These are phyloP conservation scores for Thyridium curvatum DNA, from an alignment of 2,329 filamentous ascomycete species.

Conservation along the genomic window DNA sequence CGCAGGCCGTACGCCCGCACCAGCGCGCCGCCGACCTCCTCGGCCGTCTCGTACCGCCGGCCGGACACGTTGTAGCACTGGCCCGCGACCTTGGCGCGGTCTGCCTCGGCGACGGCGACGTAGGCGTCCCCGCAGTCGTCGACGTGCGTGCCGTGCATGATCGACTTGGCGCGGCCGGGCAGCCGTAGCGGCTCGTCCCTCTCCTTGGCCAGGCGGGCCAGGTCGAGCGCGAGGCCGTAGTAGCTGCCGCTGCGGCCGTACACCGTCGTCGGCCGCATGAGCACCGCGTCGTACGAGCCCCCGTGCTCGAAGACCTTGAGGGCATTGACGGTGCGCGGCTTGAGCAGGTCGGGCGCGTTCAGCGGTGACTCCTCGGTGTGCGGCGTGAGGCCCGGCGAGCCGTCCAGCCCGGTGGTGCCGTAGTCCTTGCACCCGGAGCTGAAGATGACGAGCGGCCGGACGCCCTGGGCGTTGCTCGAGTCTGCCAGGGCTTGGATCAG, in stretches of 20 bases:
- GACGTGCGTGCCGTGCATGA: conserved; percentile 40
- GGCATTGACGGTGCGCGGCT: conserved; percentile 23
- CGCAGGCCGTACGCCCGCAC: conserved; percentile 31
- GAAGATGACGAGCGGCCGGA: conserved; percentile 34
- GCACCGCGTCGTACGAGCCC: conserved; percentile 32
- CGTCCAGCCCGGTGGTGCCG: conserved; percentile 26
- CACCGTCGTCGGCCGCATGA: conserved; percentile 39
- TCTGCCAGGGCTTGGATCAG: conserved; percentile 26
- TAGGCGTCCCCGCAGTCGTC: conserved; percentile 45
- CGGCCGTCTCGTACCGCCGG: conserved; percentile 34
- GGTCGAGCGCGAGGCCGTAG: conserved; percentile 31
- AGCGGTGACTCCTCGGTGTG: conserved; percentile 36
- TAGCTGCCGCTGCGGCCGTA: conserved; percentile 39
- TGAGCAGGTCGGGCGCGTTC: conserved; percentile 17
- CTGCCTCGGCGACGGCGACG: conserved; percentile 32
- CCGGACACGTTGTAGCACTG: conserved; percentile 40
- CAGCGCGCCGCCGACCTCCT: conserved; percentile 29
- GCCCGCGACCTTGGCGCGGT: conserved; percentile 22
- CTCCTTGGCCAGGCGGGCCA: conserved; percentile 7
- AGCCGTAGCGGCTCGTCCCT: conserved; percentile 19
- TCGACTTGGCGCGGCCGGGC: conserved; percentile 24
- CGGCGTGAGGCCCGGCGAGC: conserved; percentile 24
- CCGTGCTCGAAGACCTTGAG: conserved; percentile 27
- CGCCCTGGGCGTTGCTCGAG: conserved; percentile 21
- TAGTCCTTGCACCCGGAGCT: conserved; percentile 46